A percentile compares a stretch with the other conserved stretches of the same genome.
phyloP scores from a whole-genome alignment of 192 early-diverging fungal species.

The Allomyces javanicus region DNA sequence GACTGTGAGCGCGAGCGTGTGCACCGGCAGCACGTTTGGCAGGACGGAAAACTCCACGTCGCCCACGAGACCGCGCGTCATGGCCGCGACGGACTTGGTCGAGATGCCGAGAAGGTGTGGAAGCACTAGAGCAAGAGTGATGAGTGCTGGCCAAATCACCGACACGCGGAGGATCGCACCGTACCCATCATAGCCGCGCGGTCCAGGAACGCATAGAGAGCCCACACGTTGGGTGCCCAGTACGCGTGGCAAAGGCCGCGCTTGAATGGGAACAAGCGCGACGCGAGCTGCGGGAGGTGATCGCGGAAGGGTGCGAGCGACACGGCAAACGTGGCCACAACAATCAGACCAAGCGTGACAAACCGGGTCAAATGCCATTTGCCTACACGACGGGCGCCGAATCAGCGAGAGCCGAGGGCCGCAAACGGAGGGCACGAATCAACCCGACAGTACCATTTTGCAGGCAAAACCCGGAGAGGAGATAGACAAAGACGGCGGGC shows the following conservation, averaged over 20 bases:
- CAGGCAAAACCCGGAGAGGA: conserved; percentile 60
- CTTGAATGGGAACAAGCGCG: conserved; percentile 85
- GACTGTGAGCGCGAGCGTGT: conserved; percentile 55
- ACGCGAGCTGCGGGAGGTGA: conserved; percentile 55
- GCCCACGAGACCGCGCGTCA: conserved; percentile 80
- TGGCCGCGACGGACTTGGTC: conserved; percentile 16
- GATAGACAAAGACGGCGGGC: conserved; percentile 82
- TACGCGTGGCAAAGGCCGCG: conserved; percentile 90
- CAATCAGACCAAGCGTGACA: conserved; percentile 36
- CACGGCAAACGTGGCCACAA: conserved; percentile 45
- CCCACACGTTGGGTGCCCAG: conserved; percentile 98
- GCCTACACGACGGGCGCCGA: too few relatives aligned
- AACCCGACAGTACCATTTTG: neutral
- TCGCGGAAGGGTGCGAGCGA: conserved; percentile 68
- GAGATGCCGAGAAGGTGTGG: neutral
- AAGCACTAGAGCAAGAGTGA: neutral
- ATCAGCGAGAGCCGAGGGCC: too few relatives aligned
- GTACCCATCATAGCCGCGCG: conserved; percentile 41
- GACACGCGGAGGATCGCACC: neutral
- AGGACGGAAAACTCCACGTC: conserved; percentile 66
- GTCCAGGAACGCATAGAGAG: conserved; percentile 67
- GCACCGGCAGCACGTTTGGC: conserved; percentile 42
- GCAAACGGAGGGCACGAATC: too few relatives aligned
- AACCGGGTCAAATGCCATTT: conserved; percentile 14
- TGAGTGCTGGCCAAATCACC: too few relatives aligned